Evolutionary conservation across 129 eudicot species (phyloP).

Genomic region (Logfia minima): DNA sequence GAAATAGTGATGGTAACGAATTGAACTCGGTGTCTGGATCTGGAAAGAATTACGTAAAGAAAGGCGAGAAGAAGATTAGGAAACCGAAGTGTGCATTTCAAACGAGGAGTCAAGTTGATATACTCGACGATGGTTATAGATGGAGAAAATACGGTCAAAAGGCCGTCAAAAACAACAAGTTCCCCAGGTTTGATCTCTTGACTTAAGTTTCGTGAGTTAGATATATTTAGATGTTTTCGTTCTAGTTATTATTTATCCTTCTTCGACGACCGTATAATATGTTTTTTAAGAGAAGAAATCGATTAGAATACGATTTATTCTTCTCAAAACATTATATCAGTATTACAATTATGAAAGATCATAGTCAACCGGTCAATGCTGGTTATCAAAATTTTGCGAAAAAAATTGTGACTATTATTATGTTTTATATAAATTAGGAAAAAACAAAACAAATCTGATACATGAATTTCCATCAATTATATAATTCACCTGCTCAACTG

Average conservation of each 20-base stretch:
- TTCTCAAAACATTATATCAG: no score
- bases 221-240: no score
- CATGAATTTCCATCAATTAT: background rate
- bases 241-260: background rate
- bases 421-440: background rate
- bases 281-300: no score
- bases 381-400: background rate
- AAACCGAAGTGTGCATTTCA: slow-evolving; percentile 78
- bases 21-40: slow-evolving; percentile 22
- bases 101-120: slow-evolving; percentile 85
- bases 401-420: background rate
- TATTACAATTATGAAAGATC: no score
- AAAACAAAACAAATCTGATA: background rate
- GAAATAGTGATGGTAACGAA: slow-evolving; percentile 32
- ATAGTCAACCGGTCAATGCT: background rate
- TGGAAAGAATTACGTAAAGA: slow-evolving; percentile 32
- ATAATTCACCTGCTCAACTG: background rate
- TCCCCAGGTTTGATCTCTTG: slow-evolving; percentile 61
- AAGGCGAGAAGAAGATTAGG: slow-evolving; percentile 51
- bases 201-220: background rate
- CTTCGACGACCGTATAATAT: background rate
- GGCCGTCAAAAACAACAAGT: slow-evolving; percentile 76
- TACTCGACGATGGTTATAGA: slow-evolving; percentile 84
- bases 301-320: no score
- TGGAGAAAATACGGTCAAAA: slow-evolving; percentile 94